A percentile compares a stretch with the other conserved stretches of the same genome.
Conservation (phyloP, 2,329 filamentous ascomycete genomes). For the Trichoderma harzianum region DNA sequence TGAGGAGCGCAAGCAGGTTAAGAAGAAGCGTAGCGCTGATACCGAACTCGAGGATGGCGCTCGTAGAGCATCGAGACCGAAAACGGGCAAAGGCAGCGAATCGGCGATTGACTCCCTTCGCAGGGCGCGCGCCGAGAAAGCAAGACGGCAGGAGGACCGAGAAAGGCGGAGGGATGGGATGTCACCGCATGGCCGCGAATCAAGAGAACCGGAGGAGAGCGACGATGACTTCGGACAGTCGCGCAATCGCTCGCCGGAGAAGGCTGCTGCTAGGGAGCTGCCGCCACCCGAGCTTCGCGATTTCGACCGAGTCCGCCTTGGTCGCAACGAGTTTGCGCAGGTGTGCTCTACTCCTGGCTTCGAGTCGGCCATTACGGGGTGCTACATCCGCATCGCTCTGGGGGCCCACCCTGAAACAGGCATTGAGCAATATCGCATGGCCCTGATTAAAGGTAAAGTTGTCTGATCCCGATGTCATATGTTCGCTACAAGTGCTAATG, state of each 20-base stretch:
- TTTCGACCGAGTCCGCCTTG: constrained; percentile 78
- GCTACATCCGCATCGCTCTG: constrained; percentile 80
- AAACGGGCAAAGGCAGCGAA: constrained; percentile 48
- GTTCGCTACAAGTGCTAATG: neutral
- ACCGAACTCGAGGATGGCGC: constrained; percentile 72
- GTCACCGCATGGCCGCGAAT: constrained; percentile 34
- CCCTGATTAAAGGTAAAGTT: constrained; percentile 73
- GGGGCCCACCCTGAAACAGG: constrained; percentile 72
- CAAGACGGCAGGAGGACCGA: constrained; percentile 47
- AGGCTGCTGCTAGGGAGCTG: constrained; percentile 66
- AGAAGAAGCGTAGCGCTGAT: constrained; percentile 74
- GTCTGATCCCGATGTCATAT: fast-evolving
- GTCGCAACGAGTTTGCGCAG: constrained; percentile 80
- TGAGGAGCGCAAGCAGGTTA: constrained; percentile 51
- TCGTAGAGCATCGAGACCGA: constrained; percentile 70
- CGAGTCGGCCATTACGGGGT: constrained; percentile 74
- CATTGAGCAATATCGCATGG: constrained; percentile 80
- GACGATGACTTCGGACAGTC: constrained; percentile 73
- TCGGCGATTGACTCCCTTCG: constrained; percentile 70
- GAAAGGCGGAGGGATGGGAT: constrained; percentile 54
- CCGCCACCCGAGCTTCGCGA: constrained; percentile 73
- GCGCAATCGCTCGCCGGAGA: constrained; percentile 54
- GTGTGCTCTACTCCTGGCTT: constrained; percentile 94
- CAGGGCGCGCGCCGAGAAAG: constrained; percentile 61
- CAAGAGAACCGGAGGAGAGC: constrained; percentile 61